Evolutionary conservation across 1,284 basidiomycete genomes (phyloP).

Genomic region (Ganoderma lucidum): DNA sequence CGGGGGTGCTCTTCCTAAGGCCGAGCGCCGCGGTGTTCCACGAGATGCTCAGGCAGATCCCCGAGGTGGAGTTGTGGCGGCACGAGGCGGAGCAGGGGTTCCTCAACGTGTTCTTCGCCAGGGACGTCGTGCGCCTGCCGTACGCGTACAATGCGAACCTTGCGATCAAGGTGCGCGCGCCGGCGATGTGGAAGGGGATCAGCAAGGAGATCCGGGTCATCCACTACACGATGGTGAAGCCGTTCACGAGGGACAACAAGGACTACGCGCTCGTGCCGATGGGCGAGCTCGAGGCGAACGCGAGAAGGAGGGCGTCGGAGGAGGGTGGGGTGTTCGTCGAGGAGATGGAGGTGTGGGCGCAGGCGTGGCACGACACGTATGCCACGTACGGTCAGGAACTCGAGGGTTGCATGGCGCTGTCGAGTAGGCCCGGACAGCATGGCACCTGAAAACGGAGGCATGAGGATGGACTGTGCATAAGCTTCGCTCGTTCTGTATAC

Average conservation of each 20-base stretch:
- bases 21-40: conserved; percentile 44
- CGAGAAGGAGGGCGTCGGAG: conserved; percentile 32
- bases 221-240: conserved; percentile 52
- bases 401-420: conserved; percentile 27
- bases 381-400: conserved; percentile 27
- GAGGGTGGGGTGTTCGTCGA: conserved; percentile 39
- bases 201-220: conserved; percentile 46
- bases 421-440: conserved; percentile 19
- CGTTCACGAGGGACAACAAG: conserved; percentile 42
- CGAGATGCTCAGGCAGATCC: conserved; percentile 44
- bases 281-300: conserved; percentile 36
- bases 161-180: conserved; percentile 48
- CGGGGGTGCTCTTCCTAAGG: conserved; percentile 50
- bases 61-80: conserved; percentile 42
- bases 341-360: conserved; percentile 47
- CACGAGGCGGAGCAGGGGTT: conserved; percentile 53
- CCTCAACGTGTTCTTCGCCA: conserved; percentile 53
- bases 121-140: conserved; percentile 48
- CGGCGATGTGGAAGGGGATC: conserved; percentile 46
- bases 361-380: conserved; percentile 42
- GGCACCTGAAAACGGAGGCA: background rate
- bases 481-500: background rate
- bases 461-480: background rate
- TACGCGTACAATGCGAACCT: conserved; percentile 57
- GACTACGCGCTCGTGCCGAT: conserved; percentile 36